phyloP scores from a whole-genome alignment of 305 asterid species.

The Vinca major region DNA sequence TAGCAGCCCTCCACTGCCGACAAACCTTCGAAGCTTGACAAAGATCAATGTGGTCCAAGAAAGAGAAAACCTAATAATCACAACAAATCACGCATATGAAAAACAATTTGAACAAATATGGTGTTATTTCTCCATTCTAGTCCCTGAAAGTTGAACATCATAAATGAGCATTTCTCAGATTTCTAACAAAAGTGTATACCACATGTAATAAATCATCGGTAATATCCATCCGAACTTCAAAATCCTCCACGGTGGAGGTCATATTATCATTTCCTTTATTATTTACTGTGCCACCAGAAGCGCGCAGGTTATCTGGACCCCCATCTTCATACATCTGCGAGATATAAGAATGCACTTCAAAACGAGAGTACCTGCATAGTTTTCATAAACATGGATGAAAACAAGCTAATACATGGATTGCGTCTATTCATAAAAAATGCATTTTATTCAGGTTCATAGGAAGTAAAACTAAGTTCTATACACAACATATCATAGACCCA shows the following conservation, averaged over 20 bases:
- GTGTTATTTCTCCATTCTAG: background rate
- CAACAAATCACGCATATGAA: slow-evolving; percentile 1
- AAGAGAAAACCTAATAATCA: slow-evolving; percentile 64
- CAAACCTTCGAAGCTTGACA: slow-evolving; percentile 91
- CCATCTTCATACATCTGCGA: slow-evolving; percentile 26
- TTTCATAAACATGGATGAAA: slow-evolving; percentile 10
- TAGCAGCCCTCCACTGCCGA: slow-evolving; percentile 91
- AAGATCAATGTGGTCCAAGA: slow-evolving; percentile 78
- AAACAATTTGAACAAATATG: background rate
- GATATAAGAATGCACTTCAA: slow-evolving; percentile 31
- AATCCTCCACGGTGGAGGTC: slow-evolving; percentile 34
- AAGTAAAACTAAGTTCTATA: background rate
- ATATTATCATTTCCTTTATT: slow-evolving; percentile 28
- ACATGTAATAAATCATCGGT: slow-evolving; percentile 87
- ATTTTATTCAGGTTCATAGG: background rate
- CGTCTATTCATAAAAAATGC: background rate
- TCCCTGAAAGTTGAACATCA: too few relatives aligned
- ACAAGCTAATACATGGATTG: background rate
- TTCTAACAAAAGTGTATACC: slow-evolving; percentile 28
- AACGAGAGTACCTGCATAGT: slow-evolving; percentile 40
- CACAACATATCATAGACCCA: background rate
- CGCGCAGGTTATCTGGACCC: slow-evolving; percentile 21
- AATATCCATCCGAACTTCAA: slow-evolving; percentile 79
- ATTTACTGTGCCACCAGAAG: slow-evolving; percentile 23
- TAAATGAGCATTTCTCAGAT: too few relatives aligned